phyloP scores from a whole-genome alignment of 768 basidiomycete genomes.

The Trametes cubensis region DNA sequence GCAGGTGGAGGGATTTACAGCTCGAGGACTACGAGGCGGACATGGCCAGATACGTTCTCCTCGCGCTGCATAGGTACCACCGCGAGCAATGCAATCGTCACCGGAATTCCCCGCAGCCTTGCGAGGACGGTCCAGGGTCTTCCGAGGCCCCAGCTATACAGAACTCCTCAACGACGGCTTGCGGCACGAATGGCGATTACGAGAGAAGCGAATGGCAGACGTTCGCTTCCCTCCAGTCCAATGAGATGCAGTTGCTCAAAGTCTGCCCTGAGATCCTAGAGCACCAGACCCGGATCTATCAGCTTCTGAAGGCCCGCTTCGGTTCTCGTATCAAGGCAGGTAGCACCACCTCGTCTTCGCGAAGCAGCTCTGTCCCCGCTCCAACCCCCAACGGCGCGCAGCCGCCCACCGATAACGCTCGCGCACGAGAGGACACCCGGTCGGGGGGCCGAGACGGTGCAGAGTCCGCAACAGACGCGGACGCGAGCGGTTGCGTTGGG shows the following conservation, averaged over 20 bases:
- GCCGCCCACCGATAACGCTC: conserved; percentile 4
- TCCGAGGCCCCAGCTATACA: not conserved
- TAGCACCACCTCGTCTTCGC: conserved; percentile 7
- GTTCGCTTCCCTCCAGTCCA: conserved; percentile 58
- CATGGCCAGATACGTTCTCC: conserved; percentile 34
- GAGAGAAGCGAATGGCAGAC: conserved; percentile 44
- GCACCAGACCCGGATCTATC: conserved; percentile 56
- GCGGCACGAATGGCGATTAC: conserved; percentile 5
- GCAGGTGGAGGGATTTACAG: conserved; percentile 27
- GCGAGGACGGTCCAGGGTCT: too few species aligned
- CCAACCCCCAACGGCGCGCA: conserved; percentile 11
- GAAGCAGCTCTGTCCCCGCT: conserved; percentile 15
- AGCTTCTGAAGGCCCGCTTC: conserved; percentile 44
- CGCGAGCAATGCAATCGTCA: conserved; percentile 21
- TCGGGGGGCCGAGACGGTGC: conserved; percentile 28
- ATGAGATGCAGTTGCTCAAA: conserved; percentile 51
- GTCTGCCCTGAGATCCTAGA: conserved; percentile 53
- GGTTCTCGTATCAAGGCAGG: not conserved
- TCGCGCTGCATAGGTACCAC: conserved; percentile 29
- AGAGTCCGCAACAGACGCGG: conserved; percentile 28
- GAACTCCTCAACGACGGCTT: not conserved
- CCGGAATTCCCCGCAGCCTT: too few species aligned
- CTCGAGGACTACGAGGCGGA: conserved; percentile 36
- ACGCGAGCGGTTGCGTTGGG: conserved; percentile 28
- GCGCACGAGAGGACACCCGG: not conserved